phyloP scores from a whole-genome alignment of 352 stramenopile species.

The Elongisporangium prolatum region DNA sequence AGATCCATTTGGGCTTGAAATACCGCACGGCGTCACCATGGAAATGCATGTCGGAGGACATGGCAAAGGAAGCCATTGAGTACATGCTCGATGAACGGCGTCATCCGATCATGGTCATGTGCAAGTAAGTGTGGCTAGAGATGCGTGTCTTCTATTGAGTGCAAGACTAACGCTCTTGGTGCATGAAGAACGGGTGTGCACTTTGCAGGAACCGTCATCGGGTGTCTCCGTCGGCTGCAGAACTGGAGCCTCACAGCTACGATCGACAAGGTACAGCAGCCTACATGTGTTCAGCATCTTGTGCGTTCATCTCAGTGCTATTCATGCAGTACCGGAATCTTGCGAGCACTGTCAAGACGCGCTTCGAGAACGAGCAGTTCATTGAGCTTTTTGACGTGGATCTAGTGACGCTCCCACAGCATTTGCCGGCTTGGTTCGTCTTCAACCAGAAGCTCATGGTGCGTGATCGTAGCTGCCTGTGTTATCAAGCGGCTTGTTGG shows the following conservation, averaged over 20 bases:
- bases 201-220: slow-evolving; percentile 75
- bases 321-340: slow-evolving; percentile 75
- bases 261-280: slow-evolving; percentile 66
- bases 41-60: slow-evolving; percentile 76
- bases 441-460: slow-evolving; percentile 78
- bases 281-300: background rate
- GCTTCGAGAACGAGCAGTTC: slow-evolving; percentile 88
- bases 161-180: background rate
- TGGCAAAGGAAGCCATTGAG: slow-evolving; percentile 85
- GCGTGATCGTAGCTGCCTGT: background rate
- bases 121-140: slow-evolving; percentile 52
- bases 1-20: slow-evolving; percentile 83
- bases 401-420: slow-evolving; percentile 71
- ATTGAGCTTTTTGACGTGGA: slow-evolving; percentile 88
- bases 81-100: slow-evolving; percentile 74
- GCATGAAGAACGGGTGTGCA: slow-evolving; percentile 60
- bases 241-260: slow-evolving; percentile 85
- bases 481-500: background rate
- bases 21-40: slow-evolving; percentile 64
- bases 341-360: slow-evolving; percentile 79
- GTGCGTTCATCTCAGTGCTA: background rate
- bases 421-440: slow-evolving; percentile 78
- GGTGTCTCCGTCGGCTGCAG: slow-evolving; percentile 73
- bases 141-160: background rate
- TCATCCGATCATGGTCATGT: slow-evolving; percentile 84